Percentiles rank a stretch among this genome's conserved stretches.
These are phyloP conservation scores for Lasiodiplodia theobromae DNA, from an alignment of 2,329 filamentous ascomycete species.

Conservation along the genomic window DNA sequence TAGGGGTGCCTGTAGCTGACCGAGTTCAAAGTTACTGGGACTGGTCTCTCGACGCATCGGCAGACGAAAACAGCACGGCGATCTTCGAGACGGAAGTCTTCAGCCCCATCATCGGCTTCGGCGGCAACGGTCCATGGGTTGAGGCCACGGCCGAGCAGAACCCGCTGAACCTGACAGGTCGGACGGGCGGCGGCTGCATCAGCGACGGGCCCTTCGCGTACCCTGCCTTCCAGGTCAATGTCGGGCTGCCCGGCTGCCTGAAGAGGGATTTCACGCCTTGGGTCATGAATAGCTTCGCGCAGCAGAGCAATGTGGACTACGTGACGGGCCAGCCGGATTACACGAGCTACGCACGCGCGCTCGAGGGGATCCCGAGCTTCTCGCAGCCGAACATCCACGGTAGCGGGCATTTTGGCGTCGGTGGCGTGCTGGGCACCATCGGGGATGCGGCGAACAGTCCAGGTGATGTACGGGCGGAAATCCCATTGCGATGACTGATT, in stretches of 20 bases:
- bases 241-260: constrained; percentile 38
- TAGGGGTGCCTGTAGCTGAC: not conserved
- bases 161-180: constrained; percentile 31
- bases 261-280: constrained; percentile 42
- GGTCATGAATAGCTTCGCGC: constrained; percentile 37
- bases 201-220: constrained; percentile 58
- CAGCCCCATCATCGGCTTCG: constrained; percentile 40
- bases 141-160: constrained; percentile 38
- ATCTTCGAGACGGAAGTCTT: constrained; percentile 55
- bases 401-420: constrained; percentile 45
- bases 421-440: constrained; percentile 42
- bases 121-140: constrained; percentile 44
- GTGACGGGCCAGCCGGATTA: constrained; percentile 39
- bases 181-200: constrained; percentile 64
- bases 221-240: constrained; percentile 37
- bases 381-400: constrained; percentile 43
- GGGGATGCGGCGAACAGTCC: constrained; percentile 46
- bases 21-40: constrained; percentile 10
- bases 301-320: constrained; percentile 36
- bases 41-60: constrained; percentile 9
- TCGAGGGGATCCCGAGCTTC: constrained; percentile 40
- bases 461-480: constrained; percentile 33
- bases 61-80: constrained; percentile 48
- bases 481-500: not conserved
- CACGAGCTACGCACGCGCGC: constrained; percentile 38